These are phyloP conservation scores for Pisolithus orientalis DNA, from an alignment of 768 basidiomycete genomes.

Conservation along the genomic window DNA sequence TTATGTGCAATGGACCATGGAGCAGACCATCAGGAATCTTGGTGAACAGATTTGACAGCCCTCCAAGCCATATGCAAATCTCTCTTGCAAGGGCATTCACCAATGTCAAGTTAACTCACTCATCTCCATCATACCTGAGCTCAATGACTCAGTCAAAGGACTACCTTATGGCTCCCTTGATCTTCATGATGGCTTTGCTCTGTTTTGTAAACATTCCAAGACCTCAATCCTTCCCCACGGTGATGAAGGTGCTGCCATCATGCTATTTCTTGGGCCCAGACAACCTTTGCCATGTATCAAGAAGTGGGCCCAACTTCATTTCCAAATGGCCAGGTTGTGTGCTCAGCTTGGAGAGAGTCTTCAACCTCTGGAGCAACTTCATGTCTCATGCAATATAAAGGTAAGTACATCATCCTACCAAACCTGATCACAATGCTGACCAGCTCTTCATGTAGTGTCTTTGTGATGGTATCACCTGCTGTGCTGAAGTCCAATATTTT, in stretches of 20 bases:
- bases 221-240: not conserved
- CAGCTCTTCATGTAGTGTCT: not conserved
- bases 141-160: not conserved
- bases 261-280: not conserved
- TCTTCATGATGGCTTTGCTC: not conserved
- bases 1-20: constrained; percentile 25
- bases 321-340: too few species aligned
- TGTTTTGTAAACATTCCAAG: too few species aligned
- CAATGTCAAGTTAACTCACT: constrained; percentile 13
- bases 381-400: too few species aligned
- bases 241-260: not conserved
- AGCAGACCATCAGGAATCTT: constrained; percentile 20
- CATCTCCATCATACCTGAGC: constrained; percentile 5
- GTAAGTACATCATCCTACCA: too few species aligned
- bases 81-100: constrained; percentile 16
- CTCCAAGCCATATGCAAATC: constrained; percentile 9
- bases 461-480: not conserved
- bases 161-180: not conserved
- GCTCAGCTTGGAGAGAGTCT: too few species aligned
- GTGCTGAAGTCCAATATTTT: not conserved
- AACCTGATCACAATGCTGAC: not conserved
- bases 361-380: too few species aligned
- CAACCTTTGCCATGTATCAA: not conserved
- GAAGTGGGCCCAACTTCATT: too few species aligned
- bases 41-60: too few species aligned